Percentiles rank a stretch among this genome's conserved stretches.
Evolutionary conservation across 1,139 yeast genomes (phyloP).

Genomic region (Magnusiomyces sp.): DNA sequence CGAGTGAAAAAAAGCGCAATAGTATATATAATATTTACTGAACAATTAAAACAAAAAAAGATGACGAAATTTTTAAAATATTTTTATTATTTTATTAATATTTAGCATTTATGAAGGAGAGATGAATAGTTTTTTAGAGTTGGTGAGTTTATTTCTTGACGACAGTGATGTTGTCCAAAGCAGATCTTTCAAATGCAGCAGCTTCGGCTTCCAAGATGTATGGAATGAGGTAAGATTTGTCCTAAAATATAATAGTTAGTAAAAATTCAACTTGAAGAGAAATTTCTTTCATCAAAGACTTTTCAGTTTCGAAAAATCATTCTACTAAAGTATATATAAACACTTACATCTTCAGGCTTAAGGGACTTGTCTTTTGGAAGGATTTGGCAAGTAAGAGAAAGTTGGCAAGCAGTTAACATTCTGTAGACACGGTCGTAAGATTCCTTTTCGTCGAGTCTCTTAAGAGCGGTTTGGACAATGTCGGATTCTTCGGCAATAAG

Average conservation of each 20-base stretch:
- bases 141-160: constrained; percentile 20
- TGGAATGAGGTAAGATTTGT: constrained; percentile 77
- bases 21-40: neutral
- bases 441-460: constrained; percentile 78
- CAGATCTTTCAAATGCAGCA: constrained; percentile 79
- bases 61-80: too few species aligned
- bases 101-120: neutral
- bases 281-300: too few species aligned
- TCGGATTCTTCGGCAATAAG: constrained; percentile 81
- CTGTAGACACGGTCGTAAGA: constrained; percentile 88
- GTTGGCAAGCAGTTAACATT: constrained; percentile 85
- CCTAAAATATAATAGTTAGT: constrained; percentile 29
- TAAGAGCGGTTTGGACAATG: constrained; percentile 74
- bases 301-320: too few species aligned
- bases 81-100: neutral
- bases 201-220: constrained; percentile 91
- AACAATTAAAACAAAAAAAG: neutral
- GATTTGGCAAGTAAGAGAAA: constrained; percentile 72
- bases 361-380: constrained; percentile 75
- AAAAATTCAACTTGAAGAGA: too few species aligned
- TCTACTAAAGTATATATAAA: too few species aligned
- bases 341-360: constrained; percentile 52
- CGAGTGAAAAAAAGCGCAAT: neutral
- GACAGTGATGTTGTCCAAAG: constrained; percentile 68
- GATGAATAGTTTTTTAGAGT: neutral